Percentiles rank a stretch among this genome's conserved stretches.
These are phyloP conservation scores for Amanita subjunquillea DNA, from an alignment of 768 basidiomycete species.

Conservation along the genomic window DNA sequence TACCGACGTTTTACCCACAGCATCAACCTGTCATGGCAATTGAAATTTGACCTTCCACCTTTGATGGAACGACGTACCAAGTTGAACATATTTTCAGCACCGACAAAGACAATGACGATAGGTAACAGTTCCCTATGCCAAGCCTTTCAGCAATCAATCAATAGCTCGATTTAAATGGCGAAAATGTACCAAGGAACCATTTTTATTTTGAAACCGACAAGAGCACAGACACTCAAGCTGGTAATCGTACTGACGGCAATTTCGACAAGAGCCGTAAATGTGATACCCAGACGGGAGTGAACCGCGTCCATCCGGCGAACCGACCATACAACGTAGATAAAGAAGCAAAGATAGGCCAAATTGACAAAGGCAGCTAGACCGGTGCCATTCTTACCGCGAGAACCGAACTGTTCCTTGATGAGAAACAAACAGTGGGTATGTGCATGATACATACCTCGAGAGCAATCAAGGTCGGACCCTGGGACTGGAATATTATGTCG, in stretches of 20 bases:
- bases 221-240: conserved; percentile 83
- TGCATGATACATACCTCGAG: conserved; percentile 28
- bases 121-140: conserved; percentile 71
- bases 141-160: conserved; percentile 5
- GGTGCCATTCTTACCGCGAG: conserved; percentile 36
- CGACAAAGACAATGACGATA: conserved; percentile 90
- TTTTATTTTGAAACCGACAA: conserved; percentile 80
- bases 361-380: conserved; percentile 65
- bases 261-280: conserved; percentile 89
- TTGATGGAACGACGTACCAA: conserved; percentile 41
- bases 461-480: conserved; percentile 33
- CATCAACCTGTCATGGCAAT: conserved; percentile 55
- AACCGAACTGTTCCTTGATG: conserved; percentile 33
- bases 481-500: conserved; percentile 16
- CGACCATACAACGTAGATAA: conserved; percentile 65
- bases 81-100: conserved; percentile 96
- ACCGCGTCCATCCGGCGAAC: conserved; percentile 73
- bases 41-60: conserved; percentile 7
- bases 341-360: conserved; percentile 67
- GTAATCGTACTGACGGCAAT: conserved; percentile 90
- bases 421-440: background rate
- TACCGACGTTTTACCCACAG: conserved; percentile 77
- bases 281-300: conserved; percentile 85
- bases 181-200: conserved; percentile 78
- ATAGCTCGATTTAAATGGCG: background rate